Percentiles rank a stretch among this genome's conserved stretches.
Evolutionary conservation across 768 basidiomycete species (phyloP).

Genomic region (Suillus clintonianus): DNA sequence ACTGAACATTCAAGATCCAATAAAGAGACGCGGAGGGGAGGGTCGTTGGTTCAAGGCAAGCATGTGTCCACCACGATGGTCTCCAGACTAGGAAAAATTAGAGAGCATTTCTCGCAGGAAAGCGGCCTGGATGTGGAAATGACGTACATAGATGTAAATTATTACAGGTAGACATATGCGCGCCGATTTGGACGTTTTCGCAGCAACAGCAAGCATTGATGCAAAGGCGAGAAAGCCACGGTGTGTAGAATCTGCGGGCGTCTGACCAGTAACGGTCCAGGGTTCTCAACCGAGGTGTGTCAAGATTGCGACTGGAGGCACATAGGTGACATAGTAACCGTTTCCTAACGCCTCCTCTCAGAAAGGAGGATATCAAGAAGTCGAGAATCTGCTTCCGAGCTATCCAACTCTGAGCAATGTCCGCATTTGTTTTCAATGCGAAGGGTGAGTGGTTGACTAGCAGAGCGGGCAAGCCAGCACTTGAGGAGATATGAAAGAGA

Average conservation of each 20-base stretch:
- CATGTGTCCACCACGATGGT: not conserved
- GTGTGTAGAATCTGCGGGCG: not conserved
- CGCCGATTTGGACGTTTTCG: not conserved
- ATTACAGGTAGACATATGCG: not conserved
- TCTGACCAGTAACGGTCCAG: too few species aligned
- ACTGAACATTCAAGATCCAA: not conserved
- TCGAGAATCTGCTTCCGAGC: not conserved
- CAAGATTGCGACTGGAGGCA: not conserved
- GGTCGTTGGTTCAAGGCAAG: not conserved
- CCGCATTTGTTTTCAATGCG: not conserved
- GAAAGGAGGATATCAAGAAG: not conserved
- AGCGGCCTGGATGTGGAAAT: not conserved
- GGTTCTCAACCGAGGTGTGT: not conserved
- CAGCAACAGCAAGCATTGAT: not conserved
- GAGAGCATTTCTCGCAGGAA: too few species aligned
- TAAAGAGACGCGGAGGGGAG: not conserved
- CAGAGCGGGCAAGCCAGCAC: not conserved
- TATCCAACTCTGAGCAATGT: not conserved
- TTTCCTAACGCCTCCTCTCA: not conserved
- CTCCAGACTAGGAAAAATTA: not conserved
- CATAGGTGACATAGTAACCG: not conserved
- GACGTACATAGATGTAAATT: not conserved
- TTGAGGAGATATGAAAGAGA: not conserved
- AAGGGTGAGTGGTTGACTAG: not conserved
- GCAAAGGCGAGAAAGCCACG: not conserved